phyloP scores from a whole-genome alignment of 768 basidiomycete species.

The Tylopilus sp. region DNA sequence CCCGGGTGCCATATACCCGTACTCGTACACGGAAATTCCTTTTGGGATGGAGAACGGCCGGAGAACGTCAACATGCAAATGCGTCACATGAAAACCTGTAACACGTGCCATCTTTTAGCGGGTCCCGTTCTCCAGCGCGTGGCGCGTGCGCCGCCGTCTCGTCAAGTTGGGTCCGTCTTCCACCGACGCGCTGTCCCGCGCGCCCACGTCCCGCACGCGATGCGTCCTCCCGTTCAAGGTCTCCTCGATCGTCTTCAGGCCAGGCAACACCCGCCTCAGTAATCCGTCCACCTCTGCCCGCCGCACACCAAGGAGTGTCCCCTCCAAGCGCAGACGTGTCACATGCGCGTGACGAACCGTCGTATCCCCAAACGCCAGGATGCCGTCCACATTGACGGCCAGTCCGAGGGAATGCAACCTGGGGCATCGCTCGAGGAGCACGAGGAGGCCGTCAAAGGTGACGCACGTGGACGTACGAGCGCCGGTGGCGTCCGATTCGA shows the following conservation, averaged over 20 bases:
- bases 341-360: constrained; percentile 11
- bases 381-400: constrained; percentile 14
- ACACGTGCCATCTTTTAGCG: background rate
- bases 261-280: constrained; percentile 21
- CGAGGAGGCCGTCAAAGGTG: constrained; percentile 20
- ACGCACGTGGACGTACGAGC: background rate
- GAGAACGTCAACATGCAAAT: too few species aligned
- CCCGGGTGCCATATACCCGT: too few species aligned
- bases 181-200: background rate
- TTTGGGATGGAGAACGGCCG: too few species aligned
- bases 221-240: constrained; percentile 12
- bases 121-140: constrained; percentile 6
- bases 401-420: constrained; percentile 8
- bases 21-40: too few species aligned
- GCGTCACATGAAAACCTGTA: too few species aligned
- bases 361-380: constrained; percentile 10
- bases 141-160: constrained; percentile 14
- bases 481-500: constrained; percentile 1
- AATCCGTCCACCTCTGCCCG: constrained; percentile 18
- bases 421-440: constrained; percentile 20
- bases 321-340: constrained; percentile 16
- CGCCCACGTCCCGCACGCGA: constrained; percentile 11
- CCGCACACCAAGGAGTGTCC: constrained; percentile 11
- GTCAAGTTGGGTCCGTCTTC: background rate
- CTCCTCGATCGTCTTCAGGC: constrained; percentile 23